A percentile compares a stretch with the other conserved stretches of the same genome.
Evolutionary conservation across 352 stramenopile genomes (phyloP).

Genomic region (Phytopythium oedochilum): DNA sequence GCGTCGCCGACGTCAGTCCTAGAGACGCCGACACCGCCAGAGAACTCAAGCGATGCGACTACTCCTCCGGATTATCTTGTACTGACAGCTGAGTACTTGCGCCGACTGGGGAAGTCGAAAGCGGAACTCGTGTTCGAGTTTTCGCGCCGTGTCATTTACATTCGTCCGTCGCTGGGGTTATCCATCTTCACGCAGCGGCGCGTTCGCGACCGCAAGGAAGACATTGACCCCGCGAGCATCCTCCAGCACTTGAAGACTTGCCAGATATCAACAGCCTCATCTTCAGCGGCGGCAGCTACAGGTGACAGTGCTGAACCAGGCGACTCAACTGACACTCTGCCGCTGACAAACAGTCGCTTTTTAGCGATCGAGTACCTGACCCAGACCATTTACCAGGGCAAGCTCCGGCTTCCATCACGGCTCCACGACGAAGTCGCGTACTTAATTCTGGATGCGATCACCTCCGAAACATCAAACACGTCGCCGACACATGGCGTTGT

Average conservation of each 20-base stretch:
- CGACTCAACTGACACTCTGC: constrained; percentile 15
- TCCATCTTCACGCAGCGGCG: constrained; percentile 77
- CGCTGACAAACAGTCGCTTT: constrained; percentile 55
- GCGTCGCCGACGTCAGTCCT: constrained; percentile 3
- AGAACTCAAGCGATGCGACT: constrained; percentile 3
- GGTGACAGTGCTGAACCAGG: background rate
- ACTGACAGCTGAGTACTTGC: constrained; percentile 63
- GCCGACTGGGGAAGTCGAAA: constrained; percentile 54
- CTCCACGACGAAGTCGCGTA: constrained; percentile 82
- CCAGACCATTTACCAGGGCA: constrained; percentile 53
- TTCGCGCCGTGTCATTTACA: constrained; percentile 58
- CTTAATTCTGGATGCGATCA: constrained; percentile 70
- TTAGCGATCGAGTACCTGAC: constrained; percentile 79
- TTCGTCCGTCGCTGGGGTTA: constrained; percentile 48
- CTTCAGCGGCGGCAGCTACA: background rate
- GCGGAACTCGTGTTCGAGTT: constrained; percentile 79
- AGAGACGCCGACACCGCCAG: background rate
- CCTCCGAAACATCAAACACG: constrained; percentile 22
- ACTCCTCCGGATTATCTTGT: constrained; percentile 48
- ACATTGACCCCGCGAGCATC: constrained; percentile 62
- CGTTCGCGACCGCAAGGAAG: constrained; percentile 33
- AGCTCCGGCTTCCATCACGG: constrained; percentile 23
- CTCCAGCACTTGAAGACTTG: constrained; percentile 72
- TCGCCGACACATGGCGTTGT: constrained; percentile 4
- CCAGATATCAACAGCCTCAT: constrained; percentile 17